phyloP scores from a whole-genome alignment of 257 asterid genomes.

The Nicotiana attenuata region DNA sequence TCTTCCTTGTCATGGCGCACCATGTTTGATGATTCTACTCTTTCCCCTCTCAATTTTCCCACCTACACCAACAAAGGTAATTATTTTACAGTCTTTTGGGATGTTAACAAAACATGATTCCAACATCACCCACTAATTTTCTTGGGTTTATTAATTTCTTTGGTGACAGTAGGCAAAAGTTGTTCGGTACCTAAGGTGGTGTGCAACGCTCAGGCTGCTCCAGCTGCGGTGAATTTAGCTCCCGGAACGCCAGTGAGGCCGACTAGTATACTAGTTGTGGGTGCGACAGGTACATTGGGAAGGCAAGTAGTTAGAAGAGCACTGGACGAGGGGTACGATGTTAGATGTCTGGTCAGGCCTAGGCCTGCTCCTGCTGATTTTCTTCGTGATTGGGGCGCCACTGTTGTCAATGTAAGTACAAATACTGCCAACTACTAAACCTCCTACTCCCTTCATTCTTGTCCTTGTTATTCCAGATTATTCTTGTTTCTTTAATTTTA shows the following conservation, averaged over 20 bases:
- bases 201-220: constrained; percentile 35
- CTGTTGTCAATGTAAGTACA: constrained; percentile 72
- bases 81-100: not conserved
- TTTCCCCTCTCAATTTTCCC: not conserved
- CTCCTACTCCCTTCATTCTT: no score
- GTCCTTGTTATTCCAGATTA: no score
- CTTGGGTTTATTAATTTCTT: not conserved
- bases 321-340: constrained; percentile 92
- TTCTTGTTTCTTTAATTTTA: no score
- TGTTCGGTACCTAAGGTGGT: constrained; percentile 16
- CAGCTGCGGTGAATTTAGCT: constrained; percentile 57
- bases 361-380: constrained; percentile 99
- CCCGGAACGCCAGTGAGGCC: constrained; percentile 94
- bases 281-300: constrained; percentile 95
- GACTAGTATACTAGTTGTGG: constrained; percentile 87
- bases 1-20: not conserved
- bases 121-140: not conserved
- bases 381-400: constrained; percentile 98
- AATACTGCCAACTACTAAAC: no score
- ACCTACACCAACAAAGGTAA: not conserved
- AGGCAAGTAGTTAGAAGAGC: constrained; percentile 95
- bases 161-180: constrained; percentile 31
- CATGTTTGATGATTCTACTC: not conserved
- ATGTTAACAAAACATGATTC: not conserved
- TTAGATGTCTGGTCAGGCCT: constrained; percentile 90